Evolutionary conservation across 305 asterid species (phyloP), one percentile per base, ranked within the genome.

Genomic region (Fraxinus latifolia): DNA sequence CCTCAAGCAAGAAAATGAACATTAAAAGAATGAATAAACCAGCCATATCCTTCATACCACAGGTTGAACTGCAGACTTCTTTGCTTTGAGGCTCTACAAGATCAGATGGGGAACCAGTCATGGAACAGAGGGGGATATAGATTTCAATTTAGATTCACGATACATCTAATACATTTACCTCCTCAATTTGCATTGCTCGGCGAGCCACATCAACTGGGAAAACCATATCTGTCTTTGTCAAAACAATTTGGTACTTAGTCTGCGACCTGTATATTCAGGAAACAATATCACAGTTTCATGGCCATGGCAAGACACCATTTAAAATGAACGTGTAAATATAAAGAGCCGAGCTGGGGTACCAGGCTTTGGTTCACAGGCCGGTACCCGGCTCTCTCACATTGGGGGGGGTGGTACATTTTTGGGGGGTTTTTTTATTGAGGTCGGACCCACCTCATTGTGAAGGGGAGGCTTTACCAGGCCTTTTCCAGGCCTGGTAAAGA

Each of bases 151-250:
- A 32, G 19, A 81, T 74, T 42, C 39, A 76, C 14, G 67, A 17
- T 27, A 21, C 29, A 14, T 50, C 9, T 58, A 68, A 53, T 67
- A 74, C 7, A 78, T 82, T 85, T 81, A 92, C 98, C 97, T 96
- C 99, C 92, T 94, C 98, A 55, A 96, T 96, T 90, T 96, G 97
- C 97, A 92, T 96, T 81, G 98, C 98, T 81, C 96, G 90, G 14
- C 99, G 91, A 31, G 99, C 98, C 80, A 96, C 99, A 65, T 94
- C 97, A 83, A 93, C 89, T 55, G 99, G 99, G 83, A 93, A 93
- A 82, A 90, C 96, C 79, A 83, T 65, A 89, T 94, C 99, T 19
- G 98, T 94, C 92, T 96, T 96, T 74, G 99, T 96, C 80, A 96
- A 88, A 76, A 96, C 96, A 78, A 96, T 88, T 88, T 96, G 98